phyloP scores from a whole-genome alignment of 2,329 filamentous ascomycete genomes.

The Ambrosiella xylebori region DNA sequence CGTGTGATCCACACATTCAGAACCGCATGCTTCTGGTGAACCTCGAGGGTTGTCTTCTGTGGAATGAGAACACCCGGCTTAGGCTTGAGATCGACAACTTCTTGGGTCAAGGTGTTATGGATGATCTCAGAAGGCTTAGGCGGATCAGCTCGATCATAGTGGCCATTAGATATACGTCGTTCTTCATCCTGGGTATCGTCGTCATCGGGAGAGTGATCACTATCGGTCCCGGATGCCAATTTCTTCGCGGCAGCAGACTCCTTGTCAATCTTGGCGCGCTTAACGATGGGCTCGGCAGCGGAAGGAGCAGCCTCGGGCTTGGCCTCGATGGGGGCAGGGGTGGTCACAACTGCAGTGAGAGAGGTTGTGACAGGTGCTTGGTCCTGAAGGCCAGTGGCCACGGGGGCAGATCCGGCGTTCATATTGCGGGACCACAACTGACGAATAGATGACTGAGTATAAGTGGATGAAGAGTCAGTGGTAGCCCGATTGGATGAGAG shows the following conservation, averaged over 20 bases:
- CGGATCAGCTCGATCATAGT: slow-evolving; percentile 13
- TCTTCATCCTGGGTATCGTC: slow-evolving; percentile 12
- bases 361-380: not conserved
- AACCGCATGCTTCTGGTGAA: slow-evolving; percentile 38
- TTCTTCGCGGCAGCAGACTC: not conserved
- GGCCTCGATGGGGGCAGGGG: not conserved
- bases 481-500: not conserved
- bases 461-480: not conserved
- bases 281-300: not conserved
- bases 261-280: not conserved
- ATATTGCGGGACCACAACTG: not conserved
- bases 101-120: slow-evolving; percentile 24
- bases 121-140: slow-evolving; percentile 14
- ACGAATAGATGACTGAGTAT: not conserved
- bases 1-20: slow-evolving; percentile 54
- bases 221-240: not conserved
- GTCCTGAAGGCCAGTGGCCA: not conserved
- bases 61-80: slow-evolving; percentile 38
- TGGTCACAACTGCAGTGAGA: not conserved
- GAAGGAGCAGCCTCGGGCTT: not conserved
- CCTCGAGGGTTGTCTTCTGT: slow-evolving; percentile 47
- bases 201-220: slow-evolving; percentile 10
- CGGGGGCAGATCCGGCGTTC: not conserved
- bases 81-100: slow-evolving; percentile 21
- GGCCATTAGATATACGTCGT: slow-evolving; percentile 8